These are phyloP conservation scores for Albophoma yamanashiensis DNA, from an alignment of 2,329 filamentous ascomycete species.

Conservation along the genomic window DNA sequence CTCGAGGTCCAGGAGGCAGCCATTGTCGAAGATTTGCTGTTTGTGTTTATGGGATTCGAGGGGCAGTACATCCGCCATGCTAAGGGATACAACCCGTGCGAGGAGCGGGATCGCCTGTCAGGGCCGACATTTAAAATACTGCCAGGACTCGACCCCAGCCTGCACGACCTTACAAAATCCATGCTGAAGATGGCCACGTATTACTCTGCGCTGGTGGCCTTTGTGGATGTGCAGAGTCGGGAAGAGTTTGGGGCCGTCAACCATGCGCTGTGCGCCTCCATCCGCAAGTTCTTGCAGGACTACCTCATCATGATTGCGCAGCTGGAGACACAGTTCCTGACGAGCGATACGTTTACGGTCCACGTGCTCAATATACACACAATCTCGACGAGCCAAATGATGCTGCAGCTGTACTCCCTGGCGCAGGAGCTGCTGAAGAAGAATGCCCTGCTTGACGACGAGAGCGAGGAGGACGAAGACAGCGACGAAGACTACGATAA, in stretches of 20 bases:
- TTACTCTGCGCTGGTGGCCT: constrained; percentile 82
- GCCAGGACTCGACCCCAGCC: constrained; percentile 77
- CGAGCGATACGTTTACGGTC: constrained; percentile 78
- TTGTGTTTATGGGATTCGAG: constrained; percentile 96
- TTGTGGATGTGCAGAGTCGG: constrained; percentile 87
- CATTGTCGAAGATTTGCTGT: constrained; percentile 82
- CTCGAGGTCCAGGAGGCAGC: constrained; percentile 76
- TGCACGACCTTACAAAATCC: constrained; percentile 75
- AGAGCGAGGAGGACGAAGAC: constrained; percentile 58
- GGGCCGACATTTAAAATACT: constrained; percentile 74
- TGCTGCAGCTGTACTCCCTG: constrained; percentile 80
- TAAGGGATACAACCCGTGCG: constrained; percentile 68
- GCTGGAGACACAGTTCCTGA: constrained; percentile 85
- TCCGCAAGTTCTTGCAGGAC: constrained; percentile 83
- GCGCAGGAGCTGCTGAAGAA: constrained; percentile 80
- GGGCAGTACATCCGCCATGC: constrained; percentile 92
- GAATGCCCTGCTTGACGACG: constrained; percentile 79
- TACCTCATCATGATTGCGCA: constrained; percentile 90
- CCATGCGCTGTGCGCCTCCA: constrained; percentile 90
- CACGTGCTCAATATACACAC: constrained; percentile 90
- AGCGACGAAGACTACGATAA: constrained; percentile 84
- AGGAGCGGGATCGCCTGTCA: constrained; percentile 77
- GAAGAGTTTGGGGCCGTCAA: constrained; percentile 92
- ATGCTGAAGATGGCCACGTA: constrained; percentile 94
- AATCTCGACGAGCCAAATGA: constrained; percentile 80